These are phyloP conservation scores for Xylaria longipes DNA, from an alignment of 495 filamentous ascomycete genomes.

Conservation along the genomic window DNA sequence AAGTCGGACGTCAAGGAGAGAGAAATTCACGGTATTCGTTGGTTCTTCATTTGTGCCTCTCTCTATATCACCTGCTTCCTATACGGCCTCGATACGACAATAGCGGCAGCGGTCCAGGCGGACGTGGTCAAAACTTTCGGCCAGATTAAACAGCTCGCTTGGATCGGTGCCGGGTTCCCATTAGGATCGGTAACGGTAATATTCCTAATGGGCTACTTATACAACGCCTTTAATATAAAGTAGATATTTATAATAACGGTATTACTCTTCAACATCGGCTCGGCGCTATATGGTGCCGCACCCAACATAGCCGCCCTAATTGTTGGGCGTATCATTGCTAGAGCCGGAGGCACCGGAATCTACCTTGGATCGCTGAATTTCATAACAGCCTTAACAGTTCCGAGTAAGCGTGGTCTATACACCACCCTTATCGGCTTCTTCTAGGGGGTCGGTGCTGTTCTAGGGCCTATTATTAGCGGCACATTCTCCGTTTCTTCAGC, in stretches of 20 bases:
- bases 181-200: constrained; percentile 57
- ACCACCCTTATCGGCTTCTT: constrained; percentile 49
- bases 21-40: constrained; percentile 36
- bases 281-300: constrained; percentile 60
- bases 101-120: constrained; percentile 66
- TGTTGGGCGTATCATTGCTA: constrained; percentile 52
- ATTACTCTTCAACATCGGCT: constrained; percentile 58
- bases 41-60: constrained; percentile 53
- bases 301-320: constrained; percentile 59
- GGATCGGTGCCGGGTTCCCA: constrained; percentile 62
- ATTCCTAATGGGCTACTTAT: constrained; percentile 43
- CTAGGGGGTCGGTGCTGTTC: constrained; percentile 60
- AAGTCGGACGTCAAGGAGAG: not conserved
- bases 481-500: constrained; percentile 60
- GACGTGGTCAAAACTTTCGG: constrained; percentile 57
- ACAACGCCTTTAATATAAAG: constrained; percentile 59
- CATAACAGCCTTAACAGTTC: constrained; percentile 50
- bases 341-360: constrained; percentile 55
- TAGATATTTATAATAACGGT: constrained; percentile 56
- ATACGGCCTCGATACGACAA: constrained; percentile 66
- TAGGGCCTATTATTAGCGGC: constrained; percentile 69
- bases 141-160: constrained; percentile 60
- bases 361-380: constrained; percentile 57
- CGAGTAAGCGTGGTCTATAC: constrained; percentile 54
- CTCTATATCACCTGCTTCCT: constrained; percentile 59